Base-by-base conservation (phyloP, 257 asterid genomes). In the Ajuga chamaepitys region DNA sequence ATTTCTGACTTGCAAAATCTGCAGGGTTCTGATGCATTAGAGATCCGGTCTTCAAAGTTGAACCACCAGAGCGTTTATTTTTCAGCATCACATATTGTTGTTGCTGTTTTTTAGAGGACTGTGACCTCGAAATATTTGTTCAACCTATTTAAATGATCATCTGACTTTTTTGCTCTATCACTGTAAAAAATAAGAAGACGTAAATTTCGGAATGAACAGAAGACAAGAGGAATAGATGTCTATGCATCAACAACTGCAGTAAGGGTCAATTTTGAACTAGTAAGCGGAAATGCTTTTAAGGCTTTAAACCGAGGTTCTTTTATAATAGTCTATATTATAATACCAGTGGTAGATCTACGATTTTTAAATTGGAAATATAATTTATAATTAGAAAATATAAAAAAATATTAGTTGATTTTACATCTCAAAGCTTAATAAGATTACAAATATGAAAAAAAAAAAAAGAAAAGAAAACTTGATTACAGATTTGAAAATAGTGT, bases 61-160 rank as follows among this genome's bases (percentile, higher is more conserved):
- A 73, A 71, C 88, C 83, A 69, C 82, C 78, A 42, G 95, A 58
- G 66, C 96, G 82, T 74, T 91, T 96, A 79, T 78, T 86, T 55
- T 80, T 52, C 68, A 81, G 62, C 70, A 77, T 74, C 28, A 88
- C 97, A 77, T 60, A 77, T 50, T 84, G 82, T 76, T 66, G 77
- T 59, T 71, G 95, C 77, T 81, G 98, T 78, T 88, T 88, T 82
- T 83, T 88, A 45, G 87, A 72, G 54, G 81, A 53, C 72, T n/a
- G 75, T 51, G 53, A 70, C 76, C 62, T 84, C 96, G 53, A 35
- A 40, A 73, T 59, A 86, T 64, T 83, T 86, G 77, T 68, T 66
- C 82, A 88, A 62, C 75, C 72, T 88, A 75, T 78, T 85, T 71
- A 91, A 59, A 69, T 68, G 83, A 37, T 86, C 96, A 16, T 84